These are phyloP conservation scores for Kwoniella dendrophila DNA, from an alignment of 768 basidiomycete genomes.

Conservation along the genomic window DNA sequence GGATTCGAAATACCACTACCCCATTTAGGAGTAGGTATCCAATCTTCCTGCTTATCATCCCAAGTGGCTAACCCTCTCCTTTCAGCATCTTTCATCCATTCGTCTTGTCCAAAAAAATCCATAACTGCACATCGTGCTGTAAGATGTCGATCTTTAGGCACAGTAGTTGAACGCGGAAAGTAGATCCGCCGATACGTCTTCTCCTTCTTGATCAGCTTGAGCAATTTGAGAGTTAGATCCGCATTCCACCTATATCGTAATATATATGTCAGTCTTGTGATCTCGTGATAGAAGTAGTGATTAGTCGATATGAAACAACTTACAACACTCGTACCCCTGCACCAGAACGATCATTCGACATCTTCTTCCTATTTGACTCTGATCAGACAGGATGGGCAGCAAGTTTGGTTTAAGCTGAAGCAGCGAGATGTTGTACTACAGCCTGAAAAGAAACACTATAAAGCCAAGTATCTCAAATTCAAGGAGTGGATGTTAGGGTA, in stretches of 20 bases:
- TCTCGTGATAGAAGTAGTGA: not conserved
- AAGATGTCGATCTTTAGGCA: conserved; percentile 3
- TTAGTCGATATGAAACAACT: not conserved
- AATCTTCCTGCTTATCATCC: not conserved
- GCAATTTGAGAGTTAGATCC: not conserved
- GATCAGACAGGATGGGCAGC: not conserved
- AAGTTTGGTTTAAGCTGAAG: not conserved
- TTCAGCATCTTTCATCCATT: conserved; percentile 4
- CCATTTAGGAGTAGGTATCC: not conserved
- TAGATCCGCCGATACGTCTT: not conserved
- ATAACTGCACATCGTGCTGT: not conserved
- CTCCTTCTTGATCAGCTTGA: not conserved
- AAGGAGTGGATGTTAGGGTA: no score
- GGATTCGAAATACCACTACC: not conserved
- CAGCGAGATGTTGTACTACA: no score
- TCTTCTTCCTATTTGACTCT: not conserved
- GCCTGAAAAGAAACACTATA: no score
- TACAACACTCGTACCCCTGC: not conserved
- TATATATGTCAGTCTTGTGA: not conserved
- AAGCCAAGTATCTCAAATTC: no score
- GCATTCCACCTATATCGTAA: not conserved
- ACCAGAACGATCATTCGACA: not conserved
- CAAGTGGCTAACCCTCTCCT: not conserved
- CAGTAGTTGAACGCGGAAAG: not conserved
- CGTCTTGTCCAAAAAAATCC: not conserved